Percentiles rank a stretch among this genome's conserved stretches.
Conservation (phyloP, 208 protist species). For the Leishmania amazonensis region DNA sequence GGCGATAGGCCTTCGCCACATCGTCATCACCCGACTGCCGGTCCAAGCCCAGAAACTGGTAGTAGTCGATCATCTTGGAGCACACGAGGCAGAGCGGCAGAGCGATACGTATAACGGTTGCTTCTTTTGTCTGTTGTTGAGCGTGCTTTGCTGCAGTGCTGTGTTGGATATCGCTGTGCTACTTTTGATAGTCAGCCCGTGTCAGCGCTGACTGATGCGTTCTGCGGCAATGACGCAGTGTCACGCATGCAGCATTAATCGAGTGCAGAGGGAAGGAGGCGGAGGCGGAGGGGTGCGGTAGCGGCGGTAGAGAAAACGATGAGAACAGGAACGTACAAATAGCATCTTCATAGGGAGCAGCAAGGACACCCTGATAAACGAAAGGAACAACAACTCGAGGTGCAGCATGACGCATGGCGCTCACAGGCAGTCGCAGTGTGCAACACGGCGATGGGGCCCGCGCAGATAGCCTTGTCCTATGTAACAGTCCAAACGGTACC, state of each 20-base stretch:
- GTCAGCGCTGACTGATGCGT: background rate
- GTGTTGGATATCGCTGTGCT: background rate
- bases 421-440: background rate
- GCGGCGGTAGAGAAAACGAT: background rate
- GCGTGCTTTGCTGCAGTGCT: background rate
- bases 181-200: background rate
- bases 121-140: background rate
- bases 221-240: background rate
- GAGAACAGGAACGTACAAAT: background rate
- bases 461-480: background rate
- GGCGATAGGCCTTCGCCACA: constrained; percentile 88
- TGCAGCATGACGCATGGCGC: background rate
- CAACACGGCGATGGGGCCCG: background rate
- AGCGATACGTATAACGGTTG: background rate
- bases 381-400: constrained; percentile 7
- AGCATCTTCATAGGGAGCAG: constrained; percentile 2
- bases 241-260: background rate
- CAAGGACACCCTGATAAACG: constrained; percentile 13
- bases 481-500: background rate
- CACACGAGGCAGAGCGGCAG: background rate
- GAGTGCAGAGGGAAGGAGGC: background rate
- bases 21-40: constrained; percentile 84
- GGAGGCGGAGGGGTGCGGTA: background rate
- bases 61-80: constrained; percentile 75
- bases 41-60: constrained; percentile 83